phyloP scores from a whole-genome alignment of 176 grass and related monocot species.

The Pontederia paniculata region DNA sequence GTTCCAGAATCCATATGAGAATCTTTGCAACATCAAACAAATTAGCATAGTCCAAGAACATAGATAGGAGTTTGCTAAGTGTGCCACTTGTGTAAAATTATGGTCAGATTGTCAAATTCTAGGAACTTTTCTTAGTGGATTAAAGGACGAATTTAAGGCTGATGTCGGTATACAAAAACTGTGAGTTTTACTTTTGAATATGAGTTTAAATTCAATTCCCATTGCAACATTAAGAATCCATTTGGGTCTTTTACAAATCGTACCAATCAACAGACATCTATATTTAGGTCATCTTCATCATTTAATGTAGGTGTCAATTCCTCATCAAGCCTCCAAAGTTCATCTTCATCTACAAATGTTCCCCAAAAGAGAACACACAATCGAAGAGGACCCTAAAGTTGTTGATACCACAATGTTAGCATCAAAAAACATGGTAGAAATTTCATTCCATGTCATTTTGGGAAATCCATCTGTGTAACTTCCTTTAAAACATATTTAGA shows the following conservation, averaged over 20 bases:
- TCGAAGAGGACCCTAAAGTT: not conserved
- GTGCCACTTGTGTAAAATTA: too few relatives aligned
- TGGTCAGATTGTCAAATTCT: too few relatives aligned
- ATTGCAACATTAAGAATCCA: not conserved
- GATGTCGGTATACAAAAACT: not conserved
- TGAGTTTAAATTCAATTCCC: not conserved
- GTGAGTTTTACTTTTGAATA: not conserved
- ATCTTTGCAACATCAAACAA: too few relatives aligned
- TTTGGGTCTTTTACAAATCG: not conserved
- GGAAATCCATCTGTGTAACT: not conserved
- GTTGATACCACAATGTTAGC: not conserved
- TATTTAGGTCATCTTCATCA: not conserved
- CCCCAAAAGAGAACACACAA: not conserved
- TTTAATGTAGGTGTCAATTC: too few relatives aligned
- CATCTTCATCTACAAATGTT: too few relatives aligned
- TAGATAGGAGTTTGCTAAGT: too few relatives aligned
- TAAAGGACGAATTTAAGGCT: not conserved
- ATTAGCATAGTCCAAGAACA: too few relatives aligned
- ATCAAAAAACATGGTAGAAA: not conserved
- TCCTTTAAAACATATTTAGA: not conserved
- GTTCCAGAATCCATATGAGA: too few relatives aligned
- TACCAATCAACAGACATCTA: not conserved
- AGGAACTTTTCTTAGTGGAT: not conserved
- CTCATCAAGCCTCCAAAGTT: too few relatives aligned
- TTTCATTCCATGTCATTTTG: not conserved